phyloP scores from a whole-genome alignment of 768 basidiomycete species.

The Boletus sp. region DNA sequence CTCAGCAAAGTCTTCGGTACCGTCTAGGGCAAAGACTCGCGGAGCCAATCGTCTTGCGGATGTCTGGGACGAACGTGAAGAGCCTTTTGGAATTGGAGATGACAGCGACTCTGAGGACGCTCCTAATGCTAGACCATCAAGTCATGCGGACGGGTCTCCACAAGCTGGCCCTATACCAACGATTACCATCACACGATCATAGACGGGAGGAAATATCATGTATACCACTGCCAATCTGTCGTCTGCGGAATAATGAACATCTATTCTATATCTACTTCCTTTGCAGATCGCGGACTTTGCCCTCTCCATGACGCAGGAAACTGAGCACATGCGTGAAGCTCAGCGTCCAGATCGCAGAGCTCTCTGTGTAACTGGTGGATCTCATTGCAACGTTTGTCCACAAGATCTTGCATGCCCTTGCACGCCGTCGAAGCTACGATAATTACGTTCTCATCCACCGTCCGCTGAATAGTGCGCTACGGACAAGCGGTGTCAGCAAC shows the following conservation, averaged over 20 bases:
- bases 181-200: conserved; percentile 28
- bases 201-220: conserved; percentile 21
- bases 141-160: background rate
- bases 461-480: conserved; percentile 46
- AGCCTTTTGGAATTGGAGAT: conserved; percentile 65
- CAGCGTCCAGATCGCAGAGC: conserved; percentile 38
- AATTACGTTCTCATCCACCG: conserved; percentile 50
- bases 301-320: conserved; percentile 9
- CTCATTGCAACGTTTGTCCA: conserved; percentile 42
- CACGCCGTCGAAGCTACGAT: conserved; percentile 51
- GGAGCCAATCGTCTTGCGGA: conserved; percentile 46
- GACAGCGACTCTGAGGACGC: conserved; percentile 56
- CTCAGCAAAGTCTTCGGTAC: conserved; percentile 17
- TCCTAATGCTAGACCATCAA: conserved; percentile 7
- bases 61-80: conserved; percentile 79
- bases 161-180: conserved; percentile 20
- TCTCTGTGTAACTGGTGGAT: conserved; percentile 43
- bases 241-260: conserved; percentile 2
- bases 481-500: conserved; percentile 1
- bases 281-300: background rate
- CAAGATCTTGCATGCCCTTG: conserved; percentile 40
- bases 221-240: conserved; percentile 23
- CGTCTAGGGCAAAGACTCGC: conserved; percentile 29
- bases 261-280: conserved; percentile 11
- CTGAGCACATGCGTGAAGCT: conserved; percentile 21